These are phyloP conservation scores for Pseudogymnoascus sp. DNA, from an alignment of 2,329 filamentous ascomycete genomes.

Conservation along the genomic window DNA sequence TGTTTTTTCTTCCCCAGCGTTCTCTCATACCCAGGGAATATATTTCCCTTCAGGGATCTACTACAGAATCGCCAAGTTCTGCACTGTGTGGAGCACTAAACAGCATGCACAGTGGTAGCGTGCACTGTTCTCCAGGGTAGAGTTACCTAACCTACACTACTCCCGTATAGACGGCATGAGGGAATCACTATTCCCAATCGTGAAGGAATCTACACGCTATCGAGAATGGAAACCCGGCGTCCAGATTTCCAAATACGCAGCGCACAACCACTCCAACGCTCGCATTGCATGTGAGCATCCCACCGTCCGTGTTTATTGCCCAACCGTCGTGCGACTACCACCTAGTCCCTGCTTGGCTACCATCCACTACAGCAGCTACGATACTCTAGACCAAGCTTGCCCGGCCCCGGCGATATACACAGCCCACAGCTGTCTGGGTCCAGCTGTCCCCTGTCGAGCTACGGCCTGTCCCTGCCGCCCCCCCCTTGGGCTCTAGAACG, in stretches of 20 bases:
- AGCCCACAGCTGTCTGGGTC: background rate
- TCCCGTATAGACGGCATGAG: background rate
- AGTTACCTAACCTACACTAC: background rate
- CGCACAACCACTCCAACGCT: background rate
- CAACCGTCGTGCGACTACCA: background rate
- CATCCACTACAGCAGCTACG: background rate
- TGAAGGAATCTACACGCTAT: background rate
- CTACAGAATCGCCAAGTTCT: background rate
- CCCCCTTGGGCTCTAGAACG: background rate
- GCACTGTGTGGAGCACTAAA: background rate
- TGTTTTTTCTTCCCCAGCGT: background rate
- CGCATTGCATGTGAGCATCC: conserved; percentile 1
- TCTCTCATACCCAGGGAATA: background rate
- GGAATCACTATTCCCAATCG: background rate
- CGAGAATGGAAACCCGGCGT: background rate
- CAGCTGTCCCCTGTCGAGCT: conserved; percentile 1
- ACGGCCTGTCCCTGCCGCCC: conserved; percentile 1
- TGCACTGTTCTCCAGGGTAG: background rate
- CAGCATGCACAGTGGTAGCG: background rate
- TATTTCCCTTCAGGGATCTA: background rate
- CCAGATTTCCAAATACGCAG: background rate
- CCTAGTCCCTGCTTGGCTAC: background rate
- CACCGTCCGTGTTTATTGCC: background rate
- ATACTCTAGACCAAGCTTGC: conserved; percentile 5
- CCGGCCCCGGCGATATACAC: background rate